phyloP scores from a whole-genome alignment of 2,329 filamentous ascomycete species.

The Cucurbitaria berberidis region DNA sequence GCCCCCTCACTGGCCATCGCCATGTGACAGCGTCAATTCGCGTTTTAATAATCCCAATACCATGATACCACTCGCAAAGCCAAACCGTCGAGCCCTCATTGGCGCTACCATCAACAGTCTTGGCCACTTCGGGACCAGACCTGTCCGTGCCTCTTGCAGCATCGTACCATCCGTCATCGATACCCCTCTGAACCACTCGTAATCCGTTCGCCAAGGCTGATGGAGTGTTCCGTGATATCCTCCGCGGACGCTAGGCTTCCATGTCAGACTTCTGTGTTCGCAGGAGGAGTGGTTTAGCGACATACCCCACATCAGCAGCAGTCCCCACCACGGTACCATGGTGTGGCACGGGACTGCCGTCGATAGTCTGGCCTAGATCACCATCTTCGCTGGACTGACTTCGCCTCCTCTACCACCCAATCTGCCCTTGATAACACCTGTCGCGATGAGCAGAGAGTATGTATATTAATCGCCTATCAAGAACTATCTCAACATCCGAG shows the following conservation, averaged over 20 bases:
- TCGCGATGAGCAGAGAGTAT: constrained; percentile 1
- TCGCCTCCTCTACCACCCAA: too few species aligned
- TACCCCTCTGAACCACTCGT: neutral
- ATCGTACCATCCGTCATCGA: neutral
- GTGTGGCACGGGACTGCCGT: constrained; percentile 24
- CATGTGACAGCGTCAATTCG: constrained; percentile 1
- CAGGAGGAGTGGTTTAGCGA: constrained; percentile 18
- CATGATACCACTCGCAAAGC: constrained; percentile 10
- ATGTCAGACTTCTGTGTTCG: constrained; percentile 8
- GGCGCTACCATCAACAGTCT: constrained; percentile 10
- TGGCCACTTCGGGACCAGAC: constrained; percentile 7
- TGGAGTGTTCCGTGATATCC: constrained; percentile 1
- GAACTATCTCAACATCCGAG: neutral
- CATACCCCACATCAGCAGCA: constrained; percentile 27
- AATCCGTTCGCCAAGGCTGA: neutral
- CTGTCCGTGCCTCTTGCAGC: constrained; percentile 11
- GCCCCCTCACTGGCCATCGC: neutral
- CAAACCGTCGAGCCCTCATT: constrained; percentile 1
- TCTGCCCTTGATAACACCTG: neutral
- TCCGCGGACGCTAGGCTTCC: constrained; percentile 11
- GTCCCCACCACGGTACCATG: constrained; percentile 25
- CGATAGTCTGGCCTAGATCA: constrained; percentile 11
- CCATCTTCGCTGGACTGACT: neutral
- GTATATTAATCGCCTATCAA: neutral
- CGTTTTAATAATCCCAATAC: constrained; percentile 14